Conservation (phyloP, 176 grass and related monocot genomes). For the Zoysia japonica region DNA sequence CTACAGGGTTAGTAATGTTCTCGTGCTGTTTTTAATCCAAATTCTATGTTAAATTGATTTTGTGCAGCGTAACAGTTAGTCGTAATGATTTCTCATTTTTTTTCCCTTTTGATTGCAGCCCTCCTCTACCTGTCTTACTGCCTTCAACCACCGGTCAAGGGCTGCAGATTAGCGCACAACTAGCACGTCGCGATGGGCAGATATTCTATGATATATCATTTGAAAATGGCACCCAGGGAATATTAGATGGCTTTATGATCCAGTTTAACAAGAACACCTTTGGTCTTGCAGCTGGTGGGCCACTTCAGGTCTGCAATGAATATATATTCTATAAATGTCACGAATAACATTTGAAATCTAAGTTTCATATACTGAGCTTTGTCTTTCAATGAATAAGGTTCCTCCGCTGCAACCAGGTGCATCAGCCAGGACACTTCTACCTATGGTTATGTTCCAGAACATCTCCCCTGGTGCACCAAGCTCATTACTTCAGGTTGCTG, state of each 20-base stretch:
- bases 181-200: conserved; percentile 71
- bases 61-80: conserved; percentile 3
- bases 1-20: conserved; percentile 55
- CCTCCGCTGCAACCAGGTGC: conserved; percentile 77
- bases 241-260: conserved; percentile 99
- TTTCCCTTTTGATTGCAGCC: conserved; percentile 38
- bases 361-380: conserved; percentile 26
- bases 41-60: neutral
- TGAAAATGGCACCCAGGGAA: conserved; percentile 72
- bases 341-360: conserved; percentile 10
- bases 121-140: conserved; percentile 78
- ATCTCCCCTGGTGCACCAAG: conserved; percentile 69
- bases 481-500: conserved; percentile 74
- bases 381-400: conserved; percentile 55
- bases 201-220: conserved; percentile 89
- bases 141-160: conserved; percentile 86
- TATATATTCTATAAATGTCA: conserved; percentile 2
- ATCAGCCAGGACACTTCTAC: conserved; percentile 77
- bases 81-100: conserved; percentile 14
- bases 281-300: conserved; percentile 80
- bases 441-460: conserved; percentile 91
- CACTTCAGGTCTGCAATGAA: conserved; percentile 69
- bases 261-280: conserved; percentile 99
- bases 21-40: conserved; percentile 5
- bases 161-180: conserved; percentile 92